phyloP scores from a whole-genome alignment of 805 yeast genomes.

The Komagataella phaffii region DNA sequence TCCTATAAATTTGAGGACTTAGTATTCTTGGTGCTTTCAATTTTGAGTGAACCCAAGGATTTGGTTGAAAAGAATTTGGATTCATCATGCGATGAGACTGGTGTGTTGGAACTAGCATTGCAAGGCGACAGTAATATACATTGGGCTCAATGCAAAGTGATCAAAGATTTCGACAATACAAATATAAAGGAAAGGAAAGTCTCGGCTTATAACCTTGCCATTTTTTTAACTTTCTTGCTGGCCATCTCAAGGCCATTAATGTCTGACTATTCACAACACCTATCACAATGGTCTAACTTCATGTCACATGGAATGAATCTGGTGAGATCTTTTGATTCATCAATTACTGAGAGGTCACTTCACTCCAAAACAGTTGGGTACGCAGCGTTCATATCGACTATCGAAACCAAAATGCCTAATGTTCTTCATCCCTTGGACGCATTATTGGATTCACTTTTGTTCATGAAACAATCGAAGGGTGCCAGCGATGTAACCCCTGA shows the following conservation, averaged over 20 bases:
- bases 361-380: slow-evolving; percentile 10
- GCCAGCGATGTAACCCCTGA: not conserved
- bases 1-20: not conserved
- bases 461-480: slow-evolving; percentile 6
- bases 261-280: slow-evolving; percentile 6
- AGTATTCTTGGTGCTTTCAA: not conserved
- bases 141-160: not conserved
- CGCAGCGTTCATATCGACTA: slow-evolving; percentile 18
- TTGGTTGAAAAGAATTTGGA: not conserved
- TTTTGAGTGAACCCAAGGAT: not conserved
- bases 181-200: slow-evolving; percentile 10
- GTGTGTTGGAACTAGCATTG: not conserved
- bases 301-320: slow-evolving; percentile 29
- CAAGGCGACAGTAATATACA: not conserved
- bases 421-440: slow-evolving; percentile 29
- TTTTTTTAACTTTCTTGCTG: slow-evolving; percentile 35
- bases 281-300: slow-evolving; percentile 26
- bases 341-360: slow-evolving; percentile 14
- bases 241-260: slow-evolving; percentile 22
- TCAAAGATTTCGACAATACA: not conserved
- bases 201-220: slow-evolving; percentile 25
- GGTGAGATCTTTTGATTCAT: slow-evolving; percentile 33
- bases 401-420: slow-evolving; percentile 24
- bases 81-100: not conserved
- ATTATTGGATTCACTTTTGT: slow-evolving; percentile 30